Conservation (phyloP, 108 stramenopile species). For the Nitzschia palea region DNA sequence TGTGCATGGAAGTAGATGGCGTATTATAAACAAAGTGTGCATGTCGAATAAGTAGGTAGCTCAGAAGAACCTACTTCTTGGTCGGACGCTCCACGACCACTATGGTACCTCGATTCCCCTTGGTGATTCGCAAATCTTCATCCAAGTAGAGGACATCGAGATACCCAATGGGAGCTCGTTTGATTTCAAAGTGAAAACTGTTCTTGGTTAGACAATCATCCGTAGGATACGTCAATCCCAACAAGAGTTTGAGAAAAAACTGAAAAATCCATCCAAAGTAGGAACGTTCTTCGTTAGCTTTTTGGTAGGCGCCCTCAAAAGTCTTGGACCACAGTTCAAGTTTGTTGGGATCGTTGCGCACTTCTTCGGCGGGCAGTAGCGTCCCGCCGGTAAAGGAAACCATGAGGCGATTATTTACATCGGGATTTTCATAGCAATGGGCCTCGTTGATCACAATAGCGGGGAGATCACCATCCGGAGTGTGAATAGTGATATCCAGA, state of each 20-base stretch:
- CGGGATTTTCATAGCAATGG: conserved; percentile 20
- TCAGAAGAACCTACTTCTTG: too few relatives aligned
- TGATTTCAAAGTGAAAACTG: conserved; percentile 40
- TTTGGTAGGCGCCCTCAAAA: conserved; percentile 33
- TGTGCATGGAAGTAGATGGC: too few relatives aligned
- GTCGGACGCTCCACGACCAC: conserved; percentile 45
- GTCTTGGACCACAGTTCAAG: conserved; percentile 37
- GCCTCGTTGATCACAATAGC: conserved; percentile 39
- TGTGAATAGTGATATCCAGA: conserved; percentile 32
- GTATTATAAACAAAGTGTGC: too few relatives aligned
- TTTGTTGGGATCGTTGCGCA: conserved; percentile 6
- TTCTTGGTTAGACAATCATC: conserved; percentile 11
- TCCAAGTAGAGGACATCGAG: conserved; percentile 67
- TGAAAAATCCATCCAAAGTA: conserved; percentile 27
- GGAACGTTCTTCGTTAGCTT: conserved; percentile 33
- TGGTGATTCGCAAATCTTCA: conserved; percentile 55
- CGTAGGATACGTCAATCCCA: conserved; percentile 45
- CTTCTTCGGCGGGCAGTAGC: conserved; percentile 26
- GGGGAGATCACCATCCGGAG: conserved; percentile 33
- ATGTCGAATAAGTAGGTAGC: too few relatives aligned
- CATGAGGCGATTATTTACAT: conserved; percentile 27
- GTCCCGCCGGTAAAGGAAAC: conserved; percentile 43
- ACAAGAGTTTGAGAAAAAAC: conserved; percentile 39
- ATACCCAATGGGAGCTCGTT: conserved; percentile 35
- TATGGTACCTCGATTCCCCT: conserved; percentile 55